Percentiles rank a stretch among this genome's conserved stretches.
Conservation (phyloP, 2,329 filamentous ascomycete genomes). For the Apiospora rasikravindrae region DNA sequence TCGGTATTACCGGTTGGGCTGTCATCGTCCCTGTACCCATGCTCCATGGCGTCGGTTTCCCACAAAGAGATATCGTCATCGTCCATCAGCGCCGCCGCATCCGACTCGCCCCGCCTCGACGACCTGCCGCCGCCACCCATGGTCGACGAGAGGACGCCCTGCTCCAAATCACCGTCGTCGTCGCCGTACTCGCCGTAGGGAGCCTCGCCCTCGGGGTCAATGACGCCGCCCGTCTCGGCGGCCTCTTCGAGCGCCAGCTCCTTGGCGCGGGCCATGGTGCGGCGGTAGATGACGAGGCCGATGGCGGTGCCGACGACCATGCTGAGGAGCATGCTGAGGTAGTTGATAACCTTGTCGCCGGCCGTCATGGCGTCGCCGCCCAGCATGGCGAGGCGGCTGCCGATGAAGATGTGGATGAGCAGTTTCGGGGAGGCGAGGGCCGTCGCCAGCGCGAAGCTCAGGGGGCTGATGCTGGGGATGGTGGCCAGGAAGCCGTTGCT, state of each 20-base stretch:
- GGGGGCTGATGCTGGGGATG: slow-evolving; percentile 82
- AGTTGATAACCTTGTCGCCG: slow-evolving; percentile 81
- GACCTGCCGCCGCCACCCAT: slow-evolving; percentile 23
- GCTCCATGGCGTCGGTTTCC: slow-evolving; percentile 49
- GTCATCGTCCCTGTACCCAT: slow-evolving; percentile 30
- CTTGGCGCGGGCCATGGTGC: slow-evolving; percentile 67
- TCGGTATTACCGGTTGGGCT: slow-evolving; percentile 24
- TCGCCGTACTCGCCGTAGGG: slow-evolving; percentile 45
- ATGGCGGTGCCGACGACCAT: slow-evolving; percentile 74
- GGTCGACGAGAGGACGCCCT: slow-evolving; percentile 39
- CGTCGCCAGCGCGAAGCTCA: slow-evolving; percentile 81
- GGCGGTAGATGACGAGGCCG: slow-evolving; percentile 83
- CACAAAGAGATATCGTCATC: slow-evolving; percentile 66
- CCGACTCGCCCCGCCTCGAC: slow-evolving; percentile 48
- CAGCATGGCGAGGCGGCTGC: slow-evolving; percentile 78
- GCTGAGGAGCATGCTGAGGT: slow-evolving; percentile 77
- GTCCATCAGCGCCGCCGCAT: slow-evolving; percentile 60
- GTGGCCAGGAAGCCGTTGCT: slow-evolving; percentile 95
- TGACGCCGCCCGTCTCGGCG: slow-evolving; percentile 42
- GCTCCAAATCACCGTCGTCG: slow-evolving; percentile 50
- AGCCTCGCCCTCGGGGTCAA: slow-evolving; percentile 30
- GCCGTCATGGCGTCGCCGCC: slow-evolving; percentile 83
- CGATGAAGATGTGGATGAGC: slow-evolving; percentile 91
- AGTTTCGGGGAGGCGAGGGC: slow-evolving; percentile 84
- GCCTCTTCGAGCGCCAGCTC: slow-evolving; percentile 58